A percentile compares a stretch with the other conserved stretches of the same genome.
phyloP scores from a whole-genome alignment of 129 eudicot species.

The Artemisia argyi region DNA sequence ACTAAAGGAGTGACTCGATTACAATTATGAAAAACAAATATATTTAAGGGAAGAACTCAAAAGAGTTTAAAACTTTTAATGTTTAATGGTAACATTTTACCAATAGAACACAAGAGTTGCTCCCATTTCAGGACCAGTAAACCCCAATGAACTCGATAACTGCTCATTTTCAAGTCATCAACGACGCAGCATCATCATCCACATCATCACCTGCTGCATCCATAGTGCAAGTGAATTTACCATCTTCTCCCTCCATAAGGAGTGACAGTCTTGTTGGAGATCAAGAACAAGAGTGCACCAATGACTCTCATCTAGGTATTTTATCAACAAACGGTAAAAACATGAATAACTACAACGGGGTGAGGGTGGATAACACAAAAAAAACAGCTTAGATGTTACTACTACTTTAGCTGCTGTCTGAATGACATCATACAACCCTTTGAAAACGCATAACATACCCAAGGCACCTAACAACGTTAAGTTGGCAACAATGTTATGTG shows the following conservation, averaged over 20 bases:
- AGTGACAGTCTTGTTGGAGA: slow-evolving; percentile 47
- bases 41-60: too few species aligned
- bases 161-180: slow-evolving; percentile 38
- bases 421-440: too few species aligned
- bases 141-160: slow-evolving; percentile 18
- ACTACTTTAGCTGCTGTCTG: slow-evolving; percentile 48
- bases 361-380: slow-evolving; percentile 17
- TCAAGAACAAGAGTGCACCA: slow-evolving; percentile 35
- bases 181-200: slow-evolving; percentile 49
- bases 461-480: too few species aligned
- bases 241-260: slow-evolving; percentile 42
- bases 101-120: too few species aligned
- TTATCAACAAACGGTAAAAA: slow-evolving; percentile 11
- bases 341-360: slow-evolving; percentile 5
- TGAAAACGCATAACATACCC: too few species aligned
- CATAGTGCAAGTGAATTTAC: slow-evolving; percentile 36
- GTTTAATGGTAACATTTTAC: too few species aligned
- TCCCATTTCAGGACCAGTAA: slow-evolving; percentile 23
- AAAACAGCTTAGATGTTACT: slow-evolving; percentile 22
- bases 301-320: slow-evolving; percentile 22
- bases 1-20: too few species aligned
- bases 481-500: too few species aligned
- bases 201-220: slow-evolving; percentile 39
- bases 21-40: too few species aligned
- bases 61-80: too few species aligned